Percentiles rank a stretch among this genome's conserved stretches.
phyloP scores from a whole-genome alignment of 1,139 yeast genomes.

The Sugiyamaella xylanicola region DNA sequence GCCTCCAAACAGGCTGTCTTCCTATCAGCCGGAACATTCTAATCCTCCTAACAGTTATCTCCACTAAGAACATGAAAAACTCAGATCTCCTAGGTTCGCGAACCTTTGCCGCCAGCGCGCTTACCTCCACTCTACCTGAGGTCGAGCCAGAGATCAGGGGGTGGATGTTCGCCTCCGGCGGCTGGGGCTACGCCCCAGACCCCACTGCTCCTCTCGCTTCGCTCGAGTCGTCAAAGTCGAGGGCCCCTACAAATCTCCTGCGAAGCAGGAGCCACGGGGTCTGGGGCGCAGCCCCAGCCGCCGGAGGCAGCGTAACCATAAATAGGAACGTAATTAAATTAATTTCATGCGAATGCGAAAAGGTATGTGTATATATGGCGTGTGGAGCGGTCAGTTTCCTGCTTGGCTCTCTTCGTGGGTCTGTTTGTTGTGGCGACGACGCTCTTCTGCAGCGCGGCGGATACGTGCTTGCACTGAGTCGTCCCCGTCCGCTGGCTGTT shows the following conservation, averaged over 20 bases:
- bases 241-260: no score
- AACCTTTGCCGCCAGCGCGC: neutral
- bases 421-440: constrained; percentile 21
- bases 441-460: constrained; percentile 35
- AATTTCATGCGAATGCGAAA: neutral
- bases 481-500: neutral
- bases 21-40: neutral
- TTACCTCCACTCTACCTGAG: no score
- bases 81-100: no score
- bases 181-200: no score
- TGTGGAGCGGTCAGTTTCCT: constrained; percentile 1
- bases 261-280: no score
- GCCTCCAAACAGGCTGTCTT: neutral
- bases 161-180: no score
- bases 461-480: constrained; percentile 29
- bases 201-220: no score
- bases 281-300: no score
- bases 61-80: no score
- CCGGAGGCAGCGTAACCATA: neutral
- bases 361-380: neutral
- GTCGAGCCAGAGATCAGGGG: no score
- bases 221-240: no score
- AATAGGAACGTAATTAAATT: no score
- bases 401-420: constrained; percentile 11
- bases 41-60: neutral